phyloP scores from a whole-genome alignment of 169 alveolate species.

The Eimeria zaria region DNA sequence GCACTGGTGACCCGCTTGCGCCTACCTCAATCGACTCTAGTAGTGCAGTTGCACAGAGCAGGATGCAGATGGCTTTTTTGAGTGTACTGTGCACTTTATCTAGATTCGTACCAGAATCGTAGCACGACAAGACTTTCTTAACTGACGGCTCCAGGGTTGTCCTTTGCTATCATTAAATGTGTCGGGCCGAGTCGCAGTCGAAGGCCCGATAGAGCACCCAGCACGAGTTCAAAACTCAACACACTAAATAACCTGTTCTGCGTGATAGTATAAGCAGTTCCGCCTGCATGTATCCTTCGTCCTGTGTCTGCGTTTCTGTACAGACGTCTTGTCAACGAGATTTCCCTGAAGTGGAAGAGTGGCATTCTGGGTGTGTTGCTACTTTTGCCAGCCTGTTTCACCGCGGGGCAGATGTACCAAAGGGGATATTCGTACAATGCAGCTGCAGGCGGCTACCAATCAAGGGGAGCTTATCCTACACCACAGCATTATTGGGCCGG shows the following conservation, averaged over 20 bases:
- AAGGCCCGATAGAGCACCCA: neutral
- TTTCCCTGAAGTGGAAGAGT: neutral
- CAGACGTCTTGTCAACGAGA: neutral
- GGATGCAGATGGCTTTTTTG: neutral
- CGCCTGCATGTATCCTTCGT: neutral
- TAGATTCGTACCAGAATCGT: neutral
- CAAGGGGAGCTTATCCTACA: neutral
- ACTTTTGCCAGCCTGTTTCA: neutral
- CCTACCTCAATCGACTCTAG: neutral
- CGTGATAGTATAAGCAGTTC: neutral
- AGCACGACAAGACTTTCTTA: neutral
- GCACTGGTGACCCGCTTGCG: neutral
- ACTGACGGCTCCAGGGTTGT: neutral
- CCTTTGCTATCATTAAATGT: too few species aligned
- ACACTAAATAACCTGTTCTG: neutral
- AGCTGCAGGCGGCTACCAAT: neutral
- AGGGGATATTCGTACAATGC: neutral
- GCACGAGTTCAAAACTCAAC: neutral
- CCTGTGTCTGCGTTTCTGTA: neutral
- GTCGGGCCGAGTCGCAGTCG: too few species aligned
- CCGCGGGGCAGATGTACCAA: slow-evolving; percentile 16
- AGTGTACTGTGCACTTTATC: too few species aligned
- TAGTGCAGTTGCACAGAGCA: neutral
- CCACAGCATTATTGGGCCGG: slow-evolving; percentile 11
- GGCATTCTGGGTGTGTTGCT: neutral